Percentiles rank a stretch among this genome's conserved stretches.
phyloP scores from a whole-genome alignment of 176 grass and related monocot species.

The Carex parvula region DNA sequence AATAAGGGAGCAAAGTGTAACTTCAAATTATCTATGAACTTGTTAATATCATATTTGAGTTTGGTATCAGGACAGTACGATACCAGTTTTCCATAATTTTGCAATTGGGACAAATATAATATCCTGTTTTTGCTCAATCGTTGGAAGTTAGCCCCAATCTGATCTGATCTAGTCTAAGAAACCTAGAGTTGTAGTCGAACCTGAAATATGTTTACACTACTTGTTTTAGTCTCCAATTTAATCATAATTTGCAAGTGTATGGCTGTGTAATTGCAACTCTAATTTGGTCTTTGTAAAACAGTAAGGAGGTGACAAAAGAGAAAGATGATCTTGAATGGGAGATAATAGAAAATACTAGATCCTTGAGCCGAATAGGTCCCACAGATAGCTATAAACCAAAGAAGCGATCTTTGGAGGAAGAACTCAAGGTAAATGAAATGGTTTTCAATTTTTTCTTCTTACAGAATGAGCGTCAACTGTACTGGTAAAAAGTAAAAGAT shows the following conservation, averaged over 20 bases:
- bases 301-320: conserved; percentile 92
- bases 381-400: conserved; percentile 74
- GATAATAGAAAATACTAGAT: conserved; percentile 76
- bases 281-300: conserved; percentile 31
- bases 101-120: not conserved
- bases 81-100: not conserved
- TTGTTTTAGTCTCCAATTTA: not conserved
- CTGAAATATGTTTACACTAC: not conserved
- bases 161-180: not conserved
- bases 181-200: not conserved
- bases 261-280: conserved; percentile 1
- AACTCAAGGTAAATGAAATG: conserved; percentile 49
- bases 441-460: not conserved
- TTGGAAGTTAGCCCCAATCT: not conserved
- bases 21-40: not conserved
- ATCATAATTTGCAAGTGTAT: not conserved
- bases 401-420: conserved; percentile 82
- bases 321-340: conserved; percentile 96
- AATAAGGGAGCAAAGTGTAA: not conserved
- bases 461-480: not conserved
- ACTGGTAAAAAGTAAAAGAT: not conserved
- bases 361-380: conserved; percentile 62
- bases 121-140: not conserved
- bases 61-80: not conserved
- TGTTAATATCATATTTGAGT: not conserved